A percentile compares a stretch with the other conserved stretches of the same genome.
Conservation (phyloP, 768 basidiomycete genomes). For the Xerocomellus chrysenteron region DNA sequence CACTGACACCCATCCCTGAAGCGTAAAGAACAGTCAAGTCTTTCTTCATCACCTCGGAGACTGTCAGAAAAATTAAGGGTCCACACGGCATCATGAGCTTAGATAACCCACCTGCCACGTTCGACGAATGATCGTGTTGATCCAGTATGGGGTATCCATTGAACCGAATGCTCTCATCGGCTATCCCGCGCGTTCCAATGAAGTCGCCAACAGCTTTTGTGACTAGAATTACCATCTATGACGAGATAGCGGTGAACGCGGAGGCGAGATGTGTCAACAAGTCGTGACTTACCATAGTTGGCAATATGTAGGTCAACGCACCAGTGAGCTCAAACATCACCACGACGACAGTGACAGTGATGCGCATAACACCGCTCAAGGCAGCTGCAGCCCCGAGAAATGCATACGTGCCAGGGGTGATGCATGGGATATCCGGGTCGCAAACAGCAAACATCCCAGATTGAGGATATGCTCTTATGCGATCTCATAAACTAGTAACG, state of each 20-base stretch:
- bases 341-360: slow-evolving; percentile 97
- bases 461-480: slow-evolving; percentile 68
- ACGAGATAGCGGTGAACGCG: slow-evolving; percentile 12
- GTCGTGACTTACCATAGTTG: slow-evolving; percentile 78
- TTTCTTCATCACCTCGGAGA: slow-evolving; percentile 87
- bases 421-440: slow-evolving; percentile 89
- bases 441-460: slow-evolving; percentile 91
- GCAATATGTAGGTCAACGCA: slow-evolving; percentile 93
- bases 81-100: neutral
- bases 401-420: slow-evolving; percentile 98
- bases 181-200: slow-evolving; percentile 89
- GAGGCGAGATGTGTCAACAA: slow-evolving; percentile 4
- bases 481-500: neutral
- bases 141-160: slow-evolving; percentile 97
- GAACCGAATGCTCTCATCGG: slow-evolving; percentile 95
- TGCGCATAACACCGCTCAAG: slow-evolving; percentile 92
- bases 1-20: slow-evolving; percentile 70
- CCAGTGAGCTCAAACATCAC: slow-evolving; percentile 99
- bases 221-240: slow-evolving; percentile 89
- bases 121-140: slow-evolving; percentile 90
- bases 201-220: slow-evolving; percentile 97
- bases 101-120: slow-evolving; percentile 72
- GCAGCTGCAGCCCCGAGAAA: slow-evolving; percentile 97
- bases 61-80: slow-evolving; percentile 37
- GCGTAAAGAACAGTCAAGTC: slow-evolving; percentile 74